Evolutionary conservation across 257 asterid species (phyloP), one percentile per base, ranked within the genome.

Genomic region (Rubia yunnanensis): DNA sequence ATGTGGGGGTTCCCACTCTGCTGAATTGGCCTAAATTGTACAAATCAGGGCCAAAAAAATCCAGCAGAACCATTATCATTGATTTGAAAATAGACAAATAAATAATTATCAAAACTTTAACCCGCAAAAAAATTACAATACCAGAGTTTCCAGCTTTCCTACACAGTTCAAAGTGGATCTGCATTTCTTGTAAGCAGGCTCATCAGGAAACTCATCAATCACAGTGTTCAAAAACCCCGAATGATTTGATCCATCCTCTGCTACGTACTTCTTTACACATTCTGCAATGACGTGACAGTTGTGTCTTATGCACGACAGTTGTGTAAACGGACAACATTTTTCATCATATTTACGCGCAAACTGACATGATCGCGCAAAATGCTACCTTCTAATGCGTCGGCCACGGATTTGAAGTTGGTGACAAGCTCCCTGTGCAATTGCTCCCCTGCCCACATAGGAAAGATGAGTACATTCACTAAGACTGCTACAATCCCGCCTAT

Each of bases 1-100:
- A 61, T 87, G 95, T 49, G 92, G 95, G 52, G 95, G 92, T 79
- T 87, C 95, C 95, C 95, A 87, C 72, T 78, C 85, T 3, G 95
- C 95, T 14, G 92, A 80, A 68, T 6, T 72, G 14, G 89, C 95
- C 95, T 87, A 14, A 17, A 15, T 70, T 38, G 24, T 14, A 5
- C 11, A 31, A n/a, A 59, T 8, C 7, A 36, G 7, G 67, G 52
- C 5, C 65, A 56, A 30, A 66, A 20, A 55, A 10, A 54, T 4
- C 18, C 24, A 57, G n/a, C n/a, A 20, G 55, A 36, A 39, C 39
- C 28, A 30, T 36, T 26, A 17, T 60, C 28, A 31, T n/a, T n/a
- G n/a, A n/a, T 59, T 31, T 22, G 4, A 17, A 59, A 31, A 30
- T 7, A 28, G 27, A 28, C 15, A 64, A 48, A 52, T 11, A 3